A percentile compares a stretch with the other conserved stretches of the same genome.
These are phyloP conservation scores for Entamoeba histolytica DNA, from an alignment of 208 protist genomes.

Conservation along the genomic window DNA sequence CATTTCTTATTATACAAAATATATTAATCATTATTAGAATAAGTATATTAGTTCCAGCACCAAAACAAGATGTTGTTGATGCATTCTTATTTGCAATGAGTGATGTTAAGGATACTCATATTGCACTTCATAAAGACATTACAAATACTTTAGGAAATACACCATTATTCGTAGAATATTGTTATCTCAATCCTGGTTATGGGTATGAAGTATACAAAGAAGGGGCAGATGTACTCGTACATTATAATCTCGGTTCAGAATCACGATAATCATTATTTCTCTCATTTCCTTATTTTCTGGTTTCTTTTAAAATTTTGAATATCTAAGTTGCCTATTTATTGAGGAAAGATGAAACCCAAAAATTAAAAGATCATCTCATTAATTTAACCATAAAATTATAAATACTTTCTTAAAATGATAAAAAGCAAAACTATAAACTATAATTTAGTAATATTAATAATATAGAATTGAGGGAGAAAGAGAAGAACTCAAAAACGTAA, in stretches of 20 bases:
- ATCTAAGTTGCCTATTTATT: too few relatives aligned
- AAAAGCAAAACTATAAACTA: too few relatives aligned
- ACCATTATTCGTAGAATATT: conserved; percentile 26
- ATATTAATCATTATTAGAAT: not conserved
- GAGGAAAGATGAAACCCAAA: too few relatives aligned
- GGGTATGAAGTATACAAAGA: conserved; percentile 38
- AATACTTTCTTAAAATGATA: too few relatives aligned
- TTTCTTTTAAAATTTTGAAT: too few relatives aligned
- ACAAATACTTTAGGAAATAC: conserved; percentile 16
- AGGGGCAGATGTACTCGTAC: conserved; percentile 34
- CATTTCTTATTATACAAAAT: not conserved
- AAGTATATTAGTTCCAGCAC: conserved; percentile 1
- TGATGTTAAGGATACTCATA: conserved; percentile 14
- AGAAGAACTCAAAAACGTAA: too few relatives aligned
- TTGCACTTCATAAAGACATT: conserved; percentile 23
- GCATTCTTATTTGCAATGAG: not conserved
- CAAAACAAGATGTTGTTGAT: conserved; percentile 5
- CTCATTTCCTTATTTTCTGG: too few relatives aligned
- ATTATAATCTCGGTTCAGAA: conserved; percentile 21
- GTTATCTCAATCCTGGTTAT: conserved; percentile 34
- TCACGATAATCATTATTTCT: not conserved
- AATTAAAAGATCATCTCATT: too few relatives aligned
- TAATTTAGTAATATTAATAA: too few relatives aligned
- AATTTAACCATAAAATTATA: too few relatives aligned
- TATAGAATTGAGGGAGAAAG: too few relatives aligned